These are phyloP conservation scores for Ophiocordyceps robertsii DNA, from an alignment of 2,329 filamentous ascomycete species.

Conservation along the genomic window DNA sequence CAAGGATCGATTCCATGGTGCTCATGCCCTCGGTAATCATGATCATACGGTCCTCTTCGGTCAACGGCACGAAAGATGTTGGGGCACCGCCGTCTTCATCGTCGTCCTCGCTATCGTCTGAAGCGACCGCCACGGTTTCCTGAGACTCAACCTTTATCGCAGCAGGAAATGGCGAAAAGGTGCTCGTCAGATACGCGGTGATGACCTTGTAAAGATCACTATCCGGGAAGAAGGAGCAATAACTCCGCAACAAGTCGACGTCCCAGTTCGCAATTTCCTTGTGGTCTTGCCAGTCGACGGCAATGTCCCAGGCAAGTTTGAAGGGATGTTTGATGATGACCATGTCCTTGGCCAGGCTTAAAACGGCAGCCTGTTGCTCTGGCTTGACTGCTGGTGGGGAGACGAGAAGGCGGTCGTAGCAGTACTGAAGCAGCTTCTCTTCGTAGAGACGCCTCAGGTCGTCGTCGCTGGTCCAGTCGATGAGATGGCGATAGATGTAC, in stretches of 20 bases:
- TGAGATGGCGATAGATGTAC: conserved; percentile 64
- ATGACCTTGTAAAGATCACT: conserved; percentile 73
- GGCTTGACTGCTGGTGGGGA: conserved; percentile 53
- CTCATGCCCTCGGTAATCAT: conserved; percentile 67
- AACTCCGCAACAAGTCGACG: conserved; percentile 62
- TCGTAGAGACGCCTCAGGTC: conserved; percentile 73
- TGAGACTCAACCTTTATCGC: conserved; percentile 11
- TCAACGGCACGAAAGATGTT: conserved; percentile 43
- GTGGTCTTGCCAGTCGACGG: conserved; percentile 77
- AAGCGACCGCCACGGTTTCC: conserved; percentile 17
- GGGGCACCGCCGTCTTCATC: conserved; percentile 43
- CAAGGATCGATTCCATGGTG: conserved; percentile 58
- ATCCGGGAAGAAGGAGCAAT: conserved; percentile 71
- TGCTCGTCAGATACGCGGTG: conserved; percentile 68
- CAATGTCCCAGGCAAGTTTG: conserved; percentile 79
- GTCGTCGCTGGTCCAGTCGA: conserved; percentile 85
- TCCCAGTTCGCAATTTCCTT: conserved; percentile 68
- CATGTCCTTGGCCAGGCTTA: conserved; percentile 77
- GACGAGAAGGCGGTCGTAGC: conserved; percentile 63
- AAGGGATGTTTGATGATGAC: conserved; percentile 91
- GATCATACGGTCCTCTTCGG: conserved; percentile 65
- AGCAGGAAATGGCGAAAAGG: conserved; percentile 66
- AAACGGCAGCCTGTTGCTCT: conserved; percentile 56
- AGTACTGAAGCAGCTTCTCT: conserved; percentile 74
- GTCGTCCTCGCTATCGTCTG: conserved; percentile 46